phyloP scores from a whole-genome alignment of 495 filamentous ascomycete species.

The Darksidea phi region DNA sequence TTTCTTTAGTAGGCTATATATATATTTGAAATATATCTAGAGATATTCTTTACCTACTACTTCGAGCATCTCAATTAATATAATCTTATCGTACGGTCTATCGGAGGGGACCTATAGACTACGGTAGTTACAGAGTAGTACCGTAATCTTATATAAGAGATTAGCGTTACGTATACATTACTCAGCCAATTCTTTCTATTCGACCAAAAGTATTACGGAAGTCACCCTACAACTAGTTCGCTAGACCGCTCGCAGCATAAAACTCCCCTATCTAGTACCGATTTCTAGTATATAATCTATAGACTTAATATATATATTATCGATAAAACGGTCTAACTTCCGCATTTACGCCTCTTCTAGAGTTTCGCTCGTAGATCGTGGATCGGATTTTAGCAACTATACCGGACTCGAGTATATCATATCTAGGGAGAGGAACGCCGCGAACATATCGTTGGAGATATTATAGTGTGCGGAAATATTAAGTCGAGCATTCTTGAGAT shows the following conservation, averaged over 20 bases:
- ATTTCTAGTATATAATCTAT: constrained; percentile 68
- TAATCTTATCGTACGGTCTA: constrained; percentile 62
- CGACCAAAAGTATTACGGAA: constrained; percentile 58
- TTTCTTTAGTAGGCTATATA: constrained; percentile 59
- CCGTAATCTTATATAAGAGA: constrained; percentile 53
- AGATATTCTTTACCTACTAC: constrained; percentile 66
- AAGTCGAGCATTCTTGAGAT: constrained; percentile 60
- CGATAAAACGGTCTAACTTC: constrained; percentile 62
- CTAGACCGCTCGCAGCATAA: constrained; percentile 61
- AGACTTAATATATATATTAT: constrained; percentile 58
- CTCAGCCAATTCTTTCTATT: constrained; percentile 63
- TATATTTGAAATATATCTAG: constrained; percentile 51
- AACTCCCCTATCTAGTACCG: constrained; percentile 67
- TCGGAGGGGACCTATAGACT: constrained; percentile 51
- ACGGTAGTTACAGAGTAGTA: constrained; percentile 63
- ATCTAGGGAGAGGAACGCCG: constrained; percentile 67
- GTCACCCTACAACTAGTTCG: constrained; percentile 63
- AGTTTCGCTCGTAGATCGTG: constrained; percentile 48
- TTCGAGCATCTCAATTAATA: constrained; percentile 75
- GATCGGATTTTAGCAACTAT: constrained; percentile 50
- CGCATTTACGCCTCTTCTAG: constrained; percentile 64
- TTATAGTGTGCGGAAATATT: constrained; percentile 71
- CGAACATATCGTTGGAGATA: constrained; percentile 71
- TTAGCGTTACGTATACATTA: constrained; percentile 55
- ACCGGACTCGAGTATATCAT: constrained; percentile 78